These are phyloP conservation scores for Aureobasidium sp. DNA, from an alignment of 2,329 filamentous ascomycete species.

Conservation along the genomic window DNA sequence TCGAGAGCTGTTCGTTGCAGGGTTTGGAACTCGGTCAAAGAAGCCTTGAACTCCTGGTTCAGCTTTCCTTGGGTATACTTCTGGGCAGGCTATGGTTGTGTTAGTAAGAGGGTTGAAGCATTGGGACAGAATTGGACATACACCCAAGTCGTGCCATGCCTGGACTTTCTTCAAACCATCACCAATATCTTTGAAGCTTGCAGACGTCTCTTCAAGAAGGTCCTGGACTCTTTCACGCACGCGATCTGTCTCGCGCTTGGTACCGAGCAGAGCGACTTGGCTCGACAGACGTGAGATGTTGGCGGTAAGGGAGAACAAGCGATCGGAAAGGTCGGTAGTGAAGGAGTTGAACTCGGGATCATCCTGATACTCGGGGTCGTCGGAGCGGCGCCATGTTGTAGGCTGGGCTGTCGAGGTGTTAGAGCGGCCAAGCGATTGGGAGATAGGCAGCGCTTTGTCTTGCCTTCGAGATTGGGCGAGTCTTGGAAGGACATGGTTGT, in stretches of 20 bases:
- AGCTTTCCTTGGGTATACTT: slow-evolving; percentile 96
- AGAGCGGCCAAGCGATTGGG: not conserved
- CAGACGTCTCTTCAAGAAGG: slow-evolving; percentile 76
- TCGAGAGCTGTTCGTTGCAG: slow-evolving; percentile 87
- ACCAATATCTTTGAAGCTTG: slow-evolving; percentile 82
- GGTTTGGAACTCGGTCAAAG: slow-evolving; percentile 82
- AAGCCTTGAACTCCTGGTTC: slow-evolving; percentile 83
- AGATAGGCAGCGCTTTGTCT: not conserved
- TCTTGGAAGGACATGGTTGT: slow-evolving; percentile 22
- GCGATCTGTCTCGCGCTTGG: slow-evolving; percentile 82
- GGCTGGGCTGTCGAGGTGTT: slow-evolving; percentile 47
- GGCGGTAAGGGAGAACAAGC: slow-evolving; percentile 80
- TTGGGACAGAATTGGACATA: slow-evolving; percentile 41
- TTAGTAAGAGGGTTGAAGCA: slow-evolving; percentile 14
- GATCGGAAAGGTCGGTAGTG: slow-evolving; percentile 75
- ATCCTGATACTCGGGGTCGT: slow-evolving; percentile 73
- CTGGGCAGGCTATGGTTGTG: slow-evolving; percentile 65
- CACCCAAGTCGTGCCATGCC: slow-evolving; percentile 60
- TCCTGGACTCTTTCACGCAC: slow-evolving; percentile 86
- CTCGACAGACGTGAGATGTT: slow-evolving; percentile 79
- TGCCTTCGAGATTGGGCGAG: slow-evolving; percentile 21
- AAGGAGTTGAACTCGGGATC: slow-evolving; percentile 86
- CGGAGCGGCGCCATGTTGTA: slow-evolving; percentile 57
- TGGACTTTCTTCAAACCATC: slow-evolving; percentile 91
- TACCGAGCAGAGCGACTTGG: slow-evolving; percentile 80